These are phyloP conservation scores for Xylariales sp. DNA, from an alignment of 2,329 filamentous ascomycete genomes.

Conservation along the genomic window DNA sequence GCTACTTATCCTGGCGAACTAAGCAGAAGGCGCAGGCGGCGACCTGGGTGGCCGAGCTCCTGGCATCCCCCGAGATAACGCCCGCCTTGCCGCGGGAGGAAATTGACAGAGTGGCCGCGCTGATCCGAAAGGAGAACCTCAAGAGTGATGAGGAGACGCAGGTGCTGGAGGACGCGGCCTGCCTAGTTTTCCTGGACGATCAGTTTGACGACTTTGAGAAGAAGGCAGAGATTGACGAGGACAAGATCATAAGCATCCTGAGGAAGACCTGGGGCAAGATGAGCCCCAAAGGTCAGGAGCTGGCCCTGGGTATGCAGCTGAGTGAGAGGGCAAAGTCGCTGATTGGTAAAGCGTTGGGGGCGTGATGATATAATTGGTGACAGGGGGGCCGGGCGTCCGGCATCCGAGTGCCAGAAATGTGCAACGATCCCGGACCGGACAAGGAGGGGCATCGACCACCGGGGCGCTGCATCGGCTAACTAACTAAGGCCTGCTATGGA, in stretches of 20 bases:
- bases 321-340: constrained; percentile 58
- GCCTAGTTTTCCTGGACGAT: constrained; percentile 82
- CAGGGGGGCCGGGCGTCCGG: not conserved
- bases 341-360: constrained; percentile 58
- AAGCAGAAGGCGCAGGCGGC: constrained; percentile 66
- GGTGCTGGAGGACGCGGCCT: constrained; percentile 79
- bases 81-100: constrained; percentile 42
- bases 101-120: constrained; percentile 57
- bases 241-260: constrained; percentile 69
- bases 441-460: too few relatives aligned
- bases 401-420: too few relatives aligned
- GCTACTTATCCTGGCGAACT: constrained; percentile 77
- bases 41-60: constrained; percentile 49
- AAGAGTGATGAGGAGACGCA: constrained; percentile 63
- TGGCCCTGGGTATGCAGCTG: constrained; percentile 64
- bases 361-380: constrained; percentile 8
- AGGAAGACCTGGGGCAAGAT: constrained; percentile 76
- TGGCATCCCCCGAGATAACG: constrained; percentile 29
- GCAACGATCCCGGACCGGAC: not conserved
- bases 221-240: constrained; percentile 62
- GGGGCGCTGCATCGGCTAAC: too few relatives aligned
- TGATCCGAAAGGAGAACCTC: constrained; percentile 77
- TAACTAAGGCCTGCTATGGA: too few relatives aligned
- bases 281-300: constrained; percentile 54
- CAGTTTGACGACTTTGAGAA: constrained; percentile 78